Percentiles rank a stretch among this genome's conserved stretches.
Conservation (phyloP, 805 yeast genomes). For the Torulaspora maleeae region DNA sequence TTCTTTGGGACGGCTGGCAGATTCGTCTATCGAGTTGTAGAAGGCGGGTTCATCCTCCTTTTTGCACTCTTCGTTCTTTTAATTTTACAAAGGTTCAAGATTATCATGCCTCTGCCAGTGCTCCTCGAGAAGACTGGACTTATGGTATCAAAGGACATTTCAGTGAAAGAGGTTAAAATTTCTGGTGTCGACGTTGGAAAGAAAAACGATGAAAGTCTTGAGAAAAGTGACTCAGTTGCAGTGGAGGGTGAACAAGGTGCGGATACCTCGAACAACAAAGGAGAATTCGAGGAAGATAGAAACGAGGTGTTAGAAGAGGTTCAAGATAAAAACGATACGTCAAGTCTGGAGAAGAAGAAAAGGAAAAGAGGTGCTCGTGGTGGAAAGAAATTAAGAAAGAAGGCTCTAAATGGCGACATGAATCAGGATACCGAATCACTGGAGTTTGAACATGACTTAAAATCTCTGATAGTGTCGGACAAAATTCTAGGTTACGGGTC, state of each 20-base stretch:
- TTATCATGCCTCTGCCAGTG: conserved; percentile 34
- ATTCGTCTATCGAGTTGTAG: conserved; percentile 36
- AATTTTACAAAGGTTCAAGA: conserved; percentile 29
- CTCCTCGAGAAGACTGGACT: conserved; percentile 35
- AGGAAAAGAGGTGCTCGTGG: conserved; percentile 86
- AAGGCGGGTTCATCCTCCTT: conserved; percentile 39
- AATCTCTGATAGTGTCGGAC: conserved; percentile 60
- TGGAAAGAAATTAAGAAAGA: conserved; percentile 55
- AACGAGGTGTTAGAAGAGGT: background rate
- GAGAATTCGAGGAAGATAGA: too few species aligned
- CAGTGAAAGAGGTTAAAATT: conserved; percentile 8
- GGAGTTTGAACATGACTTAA: conserved; percentile 35
- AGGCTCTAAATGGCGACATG: conserved; percentile 2
- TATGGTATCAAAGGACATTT: conserved; percentile 25
- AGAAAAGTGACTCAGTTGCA: background rate
- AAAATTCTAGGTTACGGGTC: conserved; percentile 90
- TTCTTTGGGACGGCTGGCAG: conserved; percentile 23
- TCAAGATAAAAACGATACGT: conserved; percentile 2
- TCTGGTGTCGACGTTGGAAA: conserved; percentile 3
- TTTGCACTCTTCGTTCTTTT: conserved; percentile 31
- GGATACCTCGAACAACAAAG: background rate
- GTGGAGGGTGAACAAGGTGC: background rate
- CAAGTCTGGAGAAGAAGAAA: conserved; percentile 38
- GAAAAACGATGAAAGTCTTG: background rate
- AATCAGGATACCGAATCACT: conserved; percentile 11